A percentile compares a stretch with the other conserved stretches of the same genome.
Conservation (phyloP, 2,329 filamentous ascomycete species). For the Biscogniauxia marginata region DNA sequence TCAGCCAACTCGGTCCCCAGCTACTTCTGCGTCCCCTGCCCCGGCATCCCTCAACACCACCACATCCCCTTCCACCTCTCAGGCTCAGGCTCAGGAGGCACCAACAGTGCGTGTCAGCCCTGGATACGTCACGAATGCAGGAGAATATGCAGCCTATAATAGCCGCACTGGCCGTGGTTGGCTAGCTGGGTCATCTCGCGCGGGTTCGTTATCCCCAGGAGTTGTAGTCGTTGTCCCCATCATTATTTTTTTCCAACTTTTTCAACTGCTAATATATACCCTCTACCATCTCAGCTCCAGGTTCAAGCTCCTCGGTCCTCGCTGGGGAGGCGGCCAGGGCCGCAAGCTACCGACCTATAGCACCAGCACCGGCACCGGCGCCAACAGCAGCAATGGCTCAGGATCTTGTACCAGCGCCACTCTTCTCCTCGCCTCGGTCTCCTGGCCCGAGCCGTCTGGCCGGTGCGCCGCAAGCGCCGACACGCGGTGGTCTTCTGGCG, state of each 20-base stretch:
- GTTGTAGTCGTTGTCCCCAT: too few species aligned
- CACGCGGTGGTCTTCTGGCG: too few species aligned
- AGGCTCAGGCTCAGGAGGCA: neutral
- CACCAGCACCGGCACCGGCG: too few species aligned
- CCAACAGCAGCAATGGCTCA: too few species aligned
- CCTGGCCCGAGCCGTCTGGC: too few species aligned
- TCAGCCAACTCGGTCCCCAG: neutral
- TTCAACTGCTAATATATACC: neutral
- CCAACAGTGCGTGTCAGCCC: conserved; percentile 1
- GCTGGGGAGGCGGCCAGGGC: too few species aligned
- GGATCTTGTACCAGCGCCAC: too few species aligned
- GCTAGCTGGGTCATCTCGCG: too few species aligned
- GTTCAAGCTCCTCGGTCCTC: neutral
- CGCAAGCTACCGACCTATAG: too few species aligned
- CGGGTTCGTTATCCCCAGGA: too few species aligned
- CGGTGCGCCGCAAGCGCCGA: too few species aligned
- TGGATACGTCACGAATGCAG: conserved; percentile 1
- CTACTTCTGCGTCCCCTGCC: neutral
- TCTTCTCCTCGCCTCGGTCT: too few species aligned
- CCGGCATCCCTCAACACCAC: neutral
- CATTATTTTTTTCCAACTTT: neutral
- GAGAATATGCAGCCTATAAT: conserved; percentile 1
- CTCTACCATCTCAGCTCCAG: neutral
- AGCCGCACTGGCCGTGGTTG: conserved; percentile 3
- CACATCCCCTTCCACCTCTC: neutral